phyloP scores from a whole-genome alignment of 768 basidiomycete genomes.

The Amanita brunnescens region DNA sequence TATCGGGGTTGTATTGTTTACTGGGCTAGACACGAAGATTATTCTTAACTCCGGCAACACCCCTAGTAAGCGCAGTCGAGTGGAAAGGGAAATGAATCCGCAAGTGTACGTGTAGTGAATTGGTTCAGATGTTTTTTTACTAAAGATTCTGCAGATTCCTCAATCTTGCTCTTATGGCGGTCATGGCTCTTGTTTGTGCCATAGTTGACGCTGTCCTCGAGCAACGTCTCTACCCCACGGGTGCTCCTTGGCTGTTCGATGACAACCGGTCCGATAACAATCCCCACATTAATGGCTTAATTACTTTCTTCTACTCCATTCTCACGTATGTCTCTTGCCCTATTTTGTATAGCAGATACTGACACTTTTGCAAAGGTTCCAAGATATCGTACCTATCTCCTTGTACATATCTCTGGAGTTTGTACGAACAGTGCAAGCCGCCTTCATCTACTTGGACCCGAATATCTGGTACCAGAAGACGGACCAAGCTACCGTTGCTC shows the following conservation, averaged over 20 bases:
- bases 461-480: conserved; percentile 79
- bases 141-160: conserved; percentile 45
- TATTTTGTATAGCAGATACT: conserved; percentile 1
- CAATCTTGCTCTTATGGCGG: conserved; percentile 69
- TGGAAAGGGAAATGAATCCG: conserved; percentile 98
- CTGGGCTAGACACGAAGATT: conserved; percentile 89
- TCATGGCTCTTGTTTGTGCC: conserved; percentile 78
- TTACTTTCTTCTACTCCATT: conserved; percentile 81
- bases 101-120: conserved; percentile 64
- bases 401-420: conserved; percentile 96
- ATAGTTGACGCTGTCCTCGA: conserved; percentile 83
- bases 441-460: conserved; percentile 92
- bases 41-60: conserved; percentile 92
- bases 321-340: conserved; percentile 58
- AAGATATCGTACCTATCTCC: conserved; percentile 96
- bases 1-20: conserved; percentile 88
- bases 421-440: conserved; percentile 83
- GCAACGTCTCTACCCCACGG: conserved; percentile 45
- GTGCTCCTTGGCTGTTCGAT: conserved; percentile 75
- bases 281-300: conserved; percentile 80
- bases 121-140: not conserved
- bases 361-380: conserved; percentile 50
- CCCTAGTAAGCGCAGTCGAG: conserved; percentile 88
- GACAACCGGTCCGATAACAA: conserved; percentile 66
- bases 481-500: conserved; percentile 66